Percentiles rank a stretch among this genome's conserved stretches.
Conservation (phyloP, 108 stramenopile species). For the Fragilariopsis cylindrus region DNA sequence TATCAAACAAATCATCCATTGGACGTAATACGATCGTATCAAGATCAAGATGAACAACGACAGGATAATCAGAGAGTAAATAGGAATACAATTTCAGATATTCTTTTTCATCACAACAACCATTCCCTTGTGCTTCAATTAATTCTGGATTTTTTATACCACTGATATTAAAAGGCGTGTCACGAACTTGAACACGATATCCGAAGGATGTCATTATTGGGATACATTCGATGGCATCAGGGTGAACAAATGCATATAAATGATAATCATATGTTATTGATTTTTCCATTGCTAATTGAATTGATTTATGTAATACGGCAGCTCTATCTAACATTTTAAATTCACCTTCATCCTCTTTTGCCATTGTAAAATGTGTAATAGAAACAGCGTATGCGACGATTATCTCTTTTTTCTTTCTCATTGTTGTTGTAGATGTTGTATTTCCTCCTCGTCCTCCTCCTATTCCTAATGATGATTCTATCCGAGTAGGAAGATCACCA, state of each 20-base stretch:
- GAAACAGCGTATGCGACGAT: conserved; percentile 70
- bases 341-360: background rate
- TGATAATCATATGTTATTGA: conserved; percentile 51
- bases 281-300: conserved; percentile 43
- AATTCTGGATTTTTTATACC: conserved; percentile 44
- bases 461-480: too few species aligned
- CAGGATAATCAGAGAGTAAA: conserved; percentile 67
- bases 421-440: too few species aligned
- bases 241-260: conserved; percentile 65
- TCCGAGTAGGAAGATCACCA: too few species aligned
- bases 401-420: background rate
- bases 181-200: conserved; percentile 43
- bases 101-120: conserved; percentile 33
- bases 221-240: conserved; percentile 44
- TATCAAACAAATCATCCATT: conserved; percentile 68
- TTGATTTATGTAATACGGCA: conserved; percentile 64
- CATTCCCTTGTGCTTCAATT: conserved; percentile 78
- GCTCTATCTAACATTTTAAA: conserved; percentile 41
- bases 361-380: conserved; percentile 50
- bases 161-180: conserved; percentile 50
- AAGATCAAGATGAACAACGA: conserved; percentile 68
- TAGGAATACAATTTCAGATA: conserved; percentile 79
- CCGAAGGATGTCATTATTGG: conserved; percentile 34
- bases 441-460: too few species aligned
- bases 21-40: conserved; percentile 64